These are phyloP conservation scores for Talaromyces sp. DNA, from an alignment of 2,329 filamentous ascomycete genomes.

Conservation along the genomic window DNA sequence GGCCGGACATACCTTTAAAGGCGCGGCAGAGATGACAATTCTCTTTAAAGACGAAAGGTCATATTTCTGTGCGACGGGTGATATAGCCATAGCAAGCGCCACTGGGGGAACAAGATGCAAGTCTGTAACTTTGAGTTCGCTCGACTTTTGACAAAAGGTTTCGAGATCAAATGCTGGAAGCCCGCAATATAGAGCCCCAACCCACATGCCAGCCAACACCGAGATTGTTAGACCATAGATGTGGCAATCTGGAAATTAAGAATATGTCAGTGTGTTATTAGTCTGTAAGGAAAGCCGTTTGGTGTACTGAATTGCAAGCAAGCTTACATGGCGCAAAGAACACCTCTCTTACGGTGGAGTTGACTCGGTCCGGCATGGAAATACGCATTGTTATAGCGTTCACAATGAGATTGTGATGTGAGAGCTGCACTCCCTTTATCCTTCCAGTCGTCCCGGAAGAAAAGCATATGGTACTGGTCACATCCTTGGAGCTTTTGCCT, in stretches of 20 bases:
- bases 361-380: slow-evolving; percentile 13
- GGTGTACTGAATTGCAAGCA: background rate
- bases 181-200: slow-evolving; percentile 12
- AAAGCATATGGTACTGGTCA: slow-evolving; percentile 43
- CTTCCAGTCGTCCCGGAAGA: slow-evolving; percentile 77
- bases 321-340: slow-evolving; percentile 17
- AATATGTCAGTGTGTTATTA: background rate
- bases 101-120: slow-evolving; percentile 17
- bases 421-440: slow-evolving; percentile 78
- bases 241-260: slow-evolving; percentile 14
- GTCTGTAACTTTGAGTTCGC: slow-evolving; percentile 16
- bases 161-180: slow-evolving; percentile 16
- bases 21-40: slow-evolving; percentile 17
- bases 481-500: slow-evolving; percentile 15
- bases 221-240: slow-evolving; percentile 14
- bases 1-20: slow-evolving; percentile 14
- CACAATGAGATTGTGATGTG: slow-evolving; percentile 69
- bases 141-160: slow-evolving; percentile 13
- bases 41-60: slow-evolving; percentile 13
- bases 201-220: slow-evolving; percentile 17
- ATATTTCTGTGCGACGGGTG: slow-evolving; percentile 12
- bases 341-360: slow-evolving; percentile 15
- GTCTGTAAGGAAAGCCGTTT: background rate
- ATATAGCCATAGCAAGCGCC: slow-evolving; percentile 11
- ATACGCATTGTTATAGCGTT: slow-evolving; percentile 45